These are phyloP conservation scores for Rhodomyrtus psidioides DNA, from an alignment of 441 rosid species.

Conservation along the genomic window DNA sequence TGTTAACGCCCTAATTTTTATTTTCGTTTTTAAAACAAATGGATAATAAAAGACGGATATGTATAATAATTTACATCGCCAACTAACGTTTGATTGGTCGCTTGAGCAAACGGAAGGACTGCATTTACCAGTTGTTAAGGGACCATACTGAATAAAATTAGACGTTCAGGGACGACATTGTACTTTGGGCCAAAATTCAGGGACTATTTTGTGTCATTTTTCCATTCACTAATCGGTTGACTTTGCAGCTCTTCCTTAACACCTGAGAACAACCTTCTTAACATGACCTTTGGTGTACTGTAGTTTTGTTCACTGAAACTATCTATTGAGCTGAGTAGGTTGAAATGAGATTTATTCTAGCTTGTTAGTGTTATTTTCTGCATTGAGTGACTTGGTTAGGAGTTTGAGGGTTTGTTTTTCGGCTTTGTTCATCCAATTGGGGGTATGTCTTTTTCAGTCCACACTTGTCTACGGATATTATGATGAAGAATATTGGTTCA, in stretches of 20 bases:
- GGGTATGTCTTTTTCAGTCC: not conserved
- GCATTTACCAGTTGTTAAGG: not conserved
- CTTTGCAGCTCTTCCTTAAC: no score
- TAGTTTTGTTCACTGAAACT: not conserved
- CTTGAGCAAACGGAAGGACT: not conserved
- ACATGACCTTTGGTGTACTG: not conserved
- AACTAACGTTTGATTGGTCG: not conserved
- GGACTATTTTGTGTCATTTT: not conserved
- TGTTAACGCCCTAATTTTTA: not conserved
- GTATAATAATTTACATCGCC: not conserved
- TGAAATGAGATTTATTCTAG: not conserved
- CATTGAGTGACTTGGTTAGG: not conserved
- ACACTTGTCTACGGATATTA: not conserved
- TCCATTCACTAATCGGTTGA: not conserved
- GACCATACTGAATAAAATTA: not conserved
- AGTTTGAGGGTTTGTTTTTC: not conserved
- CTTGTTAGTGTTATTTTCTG: not conserved
- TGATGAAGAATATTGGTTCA: not conserved
- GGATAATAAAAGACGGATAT: no score
- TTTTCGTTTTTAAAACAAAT: no score
- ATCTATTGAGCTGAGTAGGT: not conserved
- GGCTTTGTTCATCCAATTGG: not conserved
- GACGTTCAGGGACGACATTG: not conserved
- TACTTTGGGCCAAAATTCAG: not conserved
- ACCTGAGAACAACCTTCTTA: no score